Evolutionary conservation across 2,329 filamentous ascomycete species (phyloP).

Genomic region (Pseudogymnoascus sp.): DNA sequence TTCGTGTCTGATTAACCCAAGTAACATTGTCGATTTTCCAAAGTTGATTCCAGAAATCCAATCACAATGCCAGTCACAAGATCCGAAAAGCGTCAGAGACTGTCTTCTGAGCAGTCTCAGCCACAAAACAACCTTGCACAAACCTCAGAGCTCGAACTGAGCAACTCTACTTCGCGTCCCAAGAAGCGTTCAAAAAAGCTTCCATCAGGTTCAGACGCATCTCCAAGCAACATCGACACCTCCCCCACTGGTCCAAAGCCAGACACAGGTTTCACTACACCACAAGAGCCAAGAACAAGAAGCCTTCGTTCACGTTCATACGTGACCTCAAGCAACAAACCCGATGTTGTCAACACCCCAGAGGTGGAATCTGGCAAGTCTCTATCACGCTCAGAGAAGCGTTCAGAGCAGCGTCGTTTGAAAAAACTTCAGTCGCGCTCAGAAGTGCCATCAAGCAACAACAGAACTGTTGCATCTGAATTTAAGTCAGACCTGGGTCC

Average conservation of each 20-base stretch:
- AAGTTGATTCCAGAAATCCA: background rate
- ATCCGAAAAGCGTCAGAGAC: background rate
- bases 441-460: background rate
- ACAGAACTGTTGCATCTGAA: background rate
- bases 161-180: background rate
- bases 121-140: background rate
- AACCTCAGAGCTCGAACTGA: background rate
- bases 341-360: background rate
- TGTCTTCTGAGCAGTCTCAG: background rate
- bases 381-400: background rate
- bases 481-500: background rate
- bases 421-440: background rate
- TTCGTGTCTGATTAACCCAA: background rate
- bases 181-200: background rate
- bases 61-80: slow-evolving; percentile 1
- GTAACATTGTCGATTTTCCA: background rate
- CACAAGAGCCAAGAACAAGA: background rate
- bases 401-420: background rate
- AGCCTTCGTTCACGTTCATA: background rate
- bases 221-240: background rate
- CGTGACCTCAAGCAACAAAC: background rate
- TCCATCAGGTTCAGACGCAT: no score
- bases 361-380: background rate
- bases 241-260: background rate
- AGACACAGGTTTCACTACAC: background rate